Conservation (phyloP, 2,329 filamentous ascomycete genomes). For the Exophiala bonariae region DNA sequence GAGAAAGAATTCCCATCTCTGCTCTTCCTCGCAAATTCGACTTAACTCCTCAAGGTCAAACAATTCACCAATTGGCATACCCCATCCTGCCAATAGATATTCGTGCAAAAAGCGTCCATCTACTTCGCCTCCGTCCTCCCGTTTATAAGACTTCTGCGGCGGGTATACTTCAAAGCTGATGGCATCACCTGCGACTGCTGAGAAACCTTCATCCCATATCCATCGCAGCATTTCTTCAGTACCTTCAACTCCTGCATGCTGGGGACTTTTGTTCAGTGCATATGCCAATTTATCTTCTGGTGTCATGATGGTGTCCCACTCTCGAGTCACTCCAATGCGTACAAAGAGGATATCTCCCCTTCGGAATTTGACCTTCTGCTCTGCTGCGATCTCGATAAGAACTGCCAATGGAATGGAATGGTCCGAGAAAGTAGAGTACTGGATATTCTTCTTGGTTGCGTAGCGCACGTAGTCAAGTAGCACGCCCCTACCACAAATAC, state of each 20-base stretch:
- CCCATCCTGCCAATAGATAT: constrained; percentile 30
- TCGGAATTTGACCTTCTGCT: constrained; percentile 46
- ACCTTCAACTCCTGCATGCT: constrained; percentile 47
- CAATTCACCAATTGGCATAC: constrained; percentile 31
- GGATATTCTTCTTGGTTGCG: constrained; percentile 39
- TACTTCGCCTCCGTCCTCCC: constrained; percentile 3
- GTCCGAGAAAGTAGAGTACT: constrained; percentile 40
- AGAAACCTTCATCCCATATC: constrained; percentile 59
- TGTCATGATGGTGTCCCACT: constrained; percentile 43
- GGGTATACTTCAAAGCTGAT: constrained; percentile 53
- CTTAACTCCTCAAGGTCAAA: constrained; percentile 42
- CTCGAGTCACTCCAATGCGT: constrained; percentile 42
- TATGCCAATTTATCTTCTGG: constrained; percentile 36
- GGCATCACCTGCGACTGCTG: constrained; percentile 58
- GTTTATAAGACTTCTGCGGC: constrained; percentile 14
- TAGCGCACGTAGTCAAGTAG: constrained; percentile 47
- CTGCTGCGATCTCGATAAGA: constrained; percentile 41
- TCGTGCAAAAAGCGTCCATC: constrained; percentile 26
- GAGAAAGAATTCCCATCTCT: constrained; percentile 50
- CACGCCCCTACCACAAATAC: constrained; percentile 47
- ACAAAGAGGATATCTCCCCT: constrained; percentile 56
- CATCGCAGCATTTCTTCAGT: constrained; percentile 52
- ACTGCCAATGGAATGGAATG: constrained; percentile 44
- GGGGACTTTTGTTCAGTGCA: constrained; percentile 30
- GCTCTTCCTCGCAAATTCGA: constrained; percentile 33